These are phyloP conservation scores for Ricinus communis DNA, from an alignment of 345 rosid genomes.

Conservation along the genomic window DNA sequence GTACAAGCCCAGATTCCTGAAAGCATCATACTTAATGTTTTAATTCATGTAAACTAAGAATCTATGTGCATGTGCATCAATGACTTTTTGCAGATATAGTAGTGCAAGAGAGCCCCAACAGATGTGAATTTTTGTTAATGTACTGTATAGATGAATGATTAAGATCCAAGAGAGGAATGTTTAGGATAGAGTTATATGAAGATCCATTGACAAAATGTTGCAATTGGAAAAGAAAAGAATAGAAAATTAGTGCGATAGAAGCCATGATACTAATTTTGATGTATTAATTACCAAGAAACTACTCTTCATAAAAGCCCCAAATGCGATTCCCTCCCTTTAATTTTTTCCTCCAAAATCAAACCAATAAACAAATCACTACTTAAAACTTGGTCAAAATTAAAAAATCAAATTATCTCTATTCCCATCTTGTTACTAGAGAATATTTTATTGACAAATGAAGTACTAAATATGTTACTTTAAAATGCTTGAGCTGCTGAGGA, in stretches of 20 bases:
- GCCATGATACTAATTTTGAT: not conserved
- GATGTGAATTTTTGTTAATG: not conserved
- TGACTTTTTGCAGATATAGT: not conserved
- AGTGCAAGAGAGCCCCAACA: not conserved
- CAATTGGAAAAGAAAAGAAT: not conserved
- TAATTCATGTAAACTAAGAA: not conserved
- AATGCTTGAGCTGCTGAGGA: not conserved
- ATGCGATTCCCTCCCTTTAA: no score
- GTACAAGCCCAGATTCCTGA: conserved; percentile 66
- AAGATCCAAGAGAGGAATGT: no score
- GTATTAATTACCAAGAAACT: no score
- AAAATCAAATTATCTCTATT: not conserved
- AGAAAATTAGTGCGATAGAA: not conserved
- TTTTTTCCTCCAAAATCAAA: no score
- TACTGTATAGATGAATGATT: not conserved
- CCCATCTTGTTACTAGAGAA: not conserved
- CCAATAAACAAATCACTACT: no score
- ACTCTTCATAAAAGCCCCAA: no score
- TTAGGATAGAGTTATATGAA: not conserved
- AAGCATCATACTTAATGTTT: conserved; percentile 8
- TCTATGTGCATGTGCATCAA: not conserved
- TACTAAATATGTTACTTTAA: not conserved
- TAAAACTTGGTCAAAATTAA: no score
- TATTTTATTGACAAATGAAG: not conserved
- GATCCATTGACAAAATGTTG: not conserved